phyloP scores from a whole-genome alignment of 306 rosid genomes.

The Trifolium fragiferum region DNA sequence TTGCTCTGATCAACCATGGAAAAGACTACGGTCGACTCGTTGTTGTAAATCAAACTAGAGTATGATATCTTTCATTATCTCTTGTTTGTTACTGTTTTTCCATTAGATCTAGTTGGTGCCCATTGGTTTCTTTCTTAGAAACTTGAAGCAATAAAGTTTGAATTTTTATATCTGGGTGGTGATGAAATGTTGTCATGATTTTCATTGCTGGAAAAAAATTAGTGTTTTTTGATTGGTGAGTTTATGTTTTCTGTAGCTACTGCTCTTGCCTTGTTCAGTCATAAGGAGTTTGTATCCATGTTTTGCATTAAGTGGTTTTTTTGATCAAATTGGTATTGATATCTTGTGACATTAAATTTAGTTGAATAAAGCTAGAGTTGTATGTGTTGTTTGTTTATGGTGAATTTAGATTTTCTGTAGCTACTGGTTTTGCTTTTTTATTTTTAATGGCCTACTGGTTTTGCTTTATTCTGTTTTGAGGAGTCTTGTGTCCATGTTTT shows the following conservation, averaged over 20 bases:
- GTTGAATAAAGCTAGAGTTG: too few species aligned
- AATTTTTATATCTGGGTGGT: neutral
- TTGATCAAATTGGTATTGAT: too few species aligned
- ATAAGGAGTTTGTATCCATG: too few species aligned
- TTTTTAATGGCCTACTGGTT: too few species aligned
- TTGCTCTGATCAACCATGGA: slow-evolving; percentile 14
- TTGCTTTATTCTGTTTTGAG: neutral
- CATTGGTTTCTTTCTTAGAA: neutral
- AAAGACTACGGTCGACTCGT: slow-evolving; percentile 9
- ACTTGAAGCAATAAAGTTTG: neutral
- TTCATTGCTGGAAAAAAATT: neutral
- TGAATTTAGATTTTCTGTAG: neutral
- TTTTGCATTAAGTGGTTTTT: too few species aligned
- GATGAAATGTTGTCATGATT: neutral
- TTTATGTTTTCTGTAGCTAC: neutral
- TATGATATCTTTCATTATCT: slow-evolving; percentile 9
- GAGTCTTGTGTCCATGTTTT: neutral
- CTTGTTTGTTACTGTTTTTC: neutral
- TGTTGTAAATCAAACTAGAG: slow-evolving; percentile 72
- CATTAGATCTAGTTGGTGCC: neutral
- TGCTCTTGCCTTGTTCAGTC: too few species aligned
- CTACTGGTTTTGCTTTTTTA: neutral
- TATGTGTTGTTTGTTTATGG: too few species aligned
- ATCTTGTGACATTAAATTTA: too few species aligned
- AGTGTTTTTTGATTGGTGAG: neutral